Evolutionary conservation across 208 protist species (phyloP).

Genomic region (Trypanosomatidae sp.): DNA sequence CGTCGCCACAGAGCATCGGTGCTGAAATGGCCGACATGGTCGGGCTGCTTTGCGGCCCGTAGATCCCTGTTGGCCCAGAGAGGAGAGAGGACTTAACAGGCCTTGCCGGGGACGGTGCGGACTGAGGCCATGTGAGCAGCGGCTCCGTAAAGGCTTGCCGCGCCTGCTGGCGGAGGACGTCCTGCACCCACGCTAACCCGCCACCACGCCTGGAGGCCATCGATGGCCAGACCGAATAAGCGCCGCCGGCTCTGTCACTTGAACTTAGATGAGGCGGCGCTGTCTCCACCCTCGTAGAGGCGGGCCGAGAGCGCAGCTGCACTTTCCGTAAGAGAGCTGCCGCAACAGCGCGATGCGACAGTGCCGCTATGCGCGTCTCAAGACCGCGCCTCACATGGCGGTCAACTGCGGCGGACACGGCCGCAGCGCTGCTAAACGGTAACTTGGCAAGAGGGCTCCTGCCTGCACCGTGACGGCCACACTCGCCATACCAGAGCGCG

Average conservation of each 20-base stretch:
- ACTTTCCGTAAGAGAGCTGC: neutral
- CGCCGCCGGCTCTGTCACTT: neutral
- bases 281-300: neutral
- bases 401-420: slow-evolving; percentile 16
- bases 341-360: slow-evolving; percentile 15
- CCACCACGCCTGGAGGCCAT: neutral
- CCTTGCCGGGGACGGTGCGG: neutral
- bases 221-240: neutral
- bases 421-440: slow-evolving; percentile 12
- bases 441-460: neutral
- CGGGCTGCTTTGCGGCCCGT: neutral
- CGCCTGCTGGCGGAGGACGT: slow-evolving; percentile 11
- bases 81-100: neutral
- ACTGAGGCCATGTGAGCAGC: slow-evolving; percentile 2
- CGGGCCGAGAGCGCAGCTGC: neutral
- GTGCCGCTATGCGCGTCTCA: slow-evolving; percentile 11
- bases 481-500: neutral
- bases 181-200: slow-evolving; percentile 25
- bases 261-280: neutral
- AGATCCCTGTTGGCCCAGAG: too few relatives aligned
- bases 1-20: neutral
- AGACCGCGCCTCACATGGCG: slow-evolving; percentile 15
- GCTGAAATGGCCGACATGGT: neutral
- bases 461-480: too few relatives aligned
- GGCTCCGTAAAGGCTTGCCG: slow-evolving; percentile 17